Conservation (phyloP, 2,329 filamentous ascomycete species). For the Bisporella sp. region DNA sequence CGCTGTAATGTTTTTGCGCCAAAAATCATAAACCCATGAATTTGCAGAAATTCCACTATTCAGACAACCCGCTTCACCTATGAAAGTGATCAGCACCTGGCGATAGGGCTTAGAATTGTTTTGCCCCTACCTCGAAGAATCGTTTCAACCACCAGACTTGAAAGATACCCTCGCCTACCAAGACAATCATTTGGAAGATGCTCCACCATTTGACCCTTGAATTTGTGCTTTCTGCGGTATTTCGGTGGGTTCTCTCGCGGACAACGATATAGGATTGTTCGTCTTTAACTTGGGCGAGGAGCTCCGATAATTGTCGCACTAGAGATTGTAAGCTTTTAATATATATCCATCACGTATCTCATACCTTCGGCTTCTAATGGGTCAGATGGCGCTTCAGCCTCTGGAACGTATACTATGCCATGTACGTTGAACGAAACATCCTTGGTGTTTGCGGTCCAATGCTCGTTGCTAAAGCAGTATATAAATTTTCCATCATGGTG, state of each 20-base stretch:
- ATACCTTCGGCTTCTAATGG: conserved; percentile 86
- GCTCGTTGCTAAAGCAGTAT: conserved; percentile 99
- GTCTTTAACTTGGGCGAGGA: conserved; percentile 89
- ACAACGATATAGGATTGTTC: conserved; percentile 97
- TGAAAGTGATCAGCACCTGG: conserved; percentile 22
- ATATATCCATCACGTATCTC: too few relatives aligned
- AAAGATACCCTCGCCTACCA: conserved; percentile 89
- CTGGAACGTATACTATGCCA: conserved; percentile 93
- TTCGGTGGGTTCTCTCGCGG: conserved; percentile 91
- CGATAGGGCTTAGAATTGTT: conserved; percentile 25
- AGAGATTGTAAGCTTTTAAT: not conserved
- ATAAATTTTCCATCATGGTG: conserved; percentile 78
- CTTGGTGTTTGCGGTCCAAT: conserved; percentile 93
- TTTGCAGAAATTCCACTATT: conserved; percentile 10
- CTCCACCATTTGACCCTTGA: conserved; percentile 99
- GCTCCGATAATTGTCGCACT: conserved; percentile 80
- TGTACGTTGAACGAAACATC: conserved; percentile 99
- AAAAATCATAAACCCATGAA: conserved; percentile 12
- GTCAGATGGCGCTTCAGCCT: conserved; percentile 75
- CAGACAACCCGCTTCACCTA: conserved; percentile 60
- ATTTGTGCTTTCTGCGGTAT: conserved; percentile 98
- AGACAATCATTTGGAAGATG: conserved; percentile 84
- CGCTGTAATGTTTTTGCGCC: conserved; percentile 18
- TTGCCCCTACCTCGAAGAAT: conserved; percentile 73
- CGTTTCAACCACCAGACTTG: conserved; percentile 99